Base-by-base conservation (phyloP, 192 early-diverging fungal species). In the Linderina pennispora region DNA sequence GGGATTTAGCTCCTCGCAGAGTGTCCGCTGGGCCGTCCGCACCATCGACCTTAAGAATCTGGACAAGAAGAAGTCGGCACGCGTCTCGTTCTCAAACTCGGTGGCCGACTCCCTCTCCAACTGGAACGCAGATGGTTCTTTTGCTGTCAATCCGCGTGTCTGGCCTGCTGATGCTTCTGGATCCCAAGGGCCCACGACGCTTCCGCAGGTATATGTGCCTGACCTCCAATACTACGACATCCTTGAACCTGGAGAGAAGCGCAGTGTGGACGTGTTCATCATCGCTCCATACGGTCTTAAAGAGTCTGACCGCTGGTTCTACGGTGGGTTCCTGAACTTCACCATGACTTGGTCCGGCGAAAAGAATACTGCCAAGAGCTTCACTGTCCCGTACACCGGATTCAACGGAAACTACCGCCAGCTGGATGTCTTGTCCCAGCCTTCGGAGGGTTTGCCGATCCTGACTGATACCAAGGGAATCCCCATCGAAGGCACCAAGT, bases 361-460 rank as follows among this genome's bases (percentile, higher is more conserved):
- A 11, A 9, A 24, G 15, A 31, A 11, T 5, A 9, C 33, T 0
- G 18, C 26, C 5, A 58, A 37, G 11, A 43, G 15, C 20, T 36
- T 60, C 16, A 33, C 42, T 8, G 59, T 77, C n/a, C 69, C 75
- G 0, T 77, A 68, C 45, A 47, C 56, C 2, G 75, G 75, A 3
- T 64, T 44, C 50, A 68, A 68, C 23, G 75, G 69, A 13, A 45
- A 72, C 51, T 77, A 61, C 35, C 37, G 49, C 31, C 8, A 35
- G 1, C 50, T 47, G 1, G 32, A 55, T 36, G 48, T 74, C 1
- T 43, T 74, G 2, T 36, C 65, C 9, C 35, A 56, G 9, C 24
- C 41, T 9, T 5, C 18, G 3, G 23, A 40, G 8, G 58, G 56
- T 4, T 36, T 58, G 6, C 64, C 65, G 1, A 36, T 35, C 8